Base-by-base conservation (phyloP, 164 flowering plant species). In the Vitis rotundifolia region DNA sequence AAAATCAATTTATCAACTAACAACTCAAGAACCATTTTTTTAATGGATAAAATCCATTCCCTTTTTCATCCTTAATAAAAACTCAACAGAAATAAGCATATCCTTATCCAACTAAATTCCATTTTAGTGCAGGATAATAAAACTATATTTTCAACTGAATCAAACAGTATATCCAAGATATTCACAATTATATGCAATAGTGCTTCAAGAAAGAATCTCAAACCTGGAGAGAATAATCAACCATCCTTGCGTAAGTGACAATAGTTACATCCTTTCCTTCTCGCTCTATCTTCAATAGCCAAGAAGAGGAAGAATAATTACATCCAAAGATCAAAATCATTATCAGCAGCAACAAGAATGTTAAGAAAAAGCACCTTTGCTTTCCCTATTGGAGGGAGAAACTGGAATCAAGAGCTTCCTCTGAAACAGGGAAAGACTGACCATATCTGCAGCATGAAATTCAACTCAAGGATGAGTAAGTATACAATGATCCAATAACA, bases 231-330 rank as follows among this genome's bases (percentile, higher is more conserved):
- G 92, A 79, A 84, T 77, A 86, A 66, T 96, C 96, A 56, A 94
- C 99, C 96, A 93, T 88, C 81, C 87, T 94, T 55, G 99, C 92
- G 76, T 81, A 92, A 71, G 99, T 92, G 49, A 85, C 82, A 65
- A 94, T 91, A 3, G 96, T 89, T 66, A 92, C 91, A 81, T 92
- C 91, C 69, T 86, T 91, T 68, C 97, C 98, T 86, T 84, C 89
- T 73, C 81, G 82, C 58, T 94, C 99, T 65, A 92, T 90, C 99
- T 94, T 81, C 66, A 10, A 65, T 74, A 1, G 61, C 47, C 28
- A 68, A 18, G 55, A 16, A 61, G 26, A 53, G 48, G 63, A 11
- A 29, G 55, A 16, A 7, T 16, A 59, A 26, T 37, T 37, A 5
- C 8, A 2, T 15, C 37, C 59, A 58, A 31, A 0, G 66, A 16